Base-by-base conservation (phyloP, 768 basidiomycete species). In the Crassisporium funariophilum region DNA sequence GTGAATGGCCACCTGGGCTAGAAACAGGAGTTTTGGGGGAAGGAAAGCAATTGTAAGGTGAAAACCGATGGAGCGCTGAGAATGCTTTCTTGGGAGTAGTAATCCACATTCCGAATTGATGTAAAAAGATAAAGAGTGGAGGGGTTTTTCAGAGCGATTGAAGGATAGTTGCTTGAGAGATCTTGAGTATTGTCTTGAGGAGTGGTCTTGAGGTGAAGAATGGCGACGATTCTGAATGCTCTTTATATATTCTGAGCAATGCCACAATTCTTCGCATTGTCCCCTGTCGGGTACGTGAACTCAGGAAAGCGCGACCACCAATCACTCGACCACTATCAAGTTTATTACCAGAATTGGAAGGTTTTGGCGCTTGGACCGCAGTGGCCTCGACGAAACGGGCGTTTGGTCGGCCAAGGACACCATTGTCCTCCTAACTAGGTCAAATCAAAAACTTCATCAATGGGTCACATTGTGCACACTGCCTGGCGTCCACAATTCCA, bases 101-200 rank as follows among this genome's bases (percentile, higher is more conserved):
- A 20, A 20, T n/a, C n/a, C n/a, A 36, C 47, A 49, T 49, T 13
- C 13, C 15, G 29, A 5, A 10, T 31, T 31, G 29, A 31, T 31
- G 29, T 11, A 31, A 31, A 31, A 31, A 5, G 29, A 5, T 10
- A 31, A 3, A 11, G 29, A 31, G 5, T 29, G 7, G 8, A 29
- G 13, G 27, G 13, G 7, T 11, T 31, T 11, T 3, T 11, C 11
- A 31, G 29, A 31, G 29, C n/a, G n/a, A 31, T 11, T 31, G 11
- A n/a, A 31, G 29, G 10, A 10, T 31, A n/a, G 29, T 10, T 31
- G n/a, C 29, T 31, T 31, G 29, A 5, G 10, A n/a, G 5, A n/a
- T 31, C 29, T 31, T 31, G 29, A 31, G 29, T 10, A 31, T 31
- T 11, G 29, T 31, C 29, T 31, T 31, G 29, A 10, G 29, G 29